Base-by-base conservation (phyloP, 2,329 filamentous ascomycete species). In the Epichloe amarillans region DNA sequence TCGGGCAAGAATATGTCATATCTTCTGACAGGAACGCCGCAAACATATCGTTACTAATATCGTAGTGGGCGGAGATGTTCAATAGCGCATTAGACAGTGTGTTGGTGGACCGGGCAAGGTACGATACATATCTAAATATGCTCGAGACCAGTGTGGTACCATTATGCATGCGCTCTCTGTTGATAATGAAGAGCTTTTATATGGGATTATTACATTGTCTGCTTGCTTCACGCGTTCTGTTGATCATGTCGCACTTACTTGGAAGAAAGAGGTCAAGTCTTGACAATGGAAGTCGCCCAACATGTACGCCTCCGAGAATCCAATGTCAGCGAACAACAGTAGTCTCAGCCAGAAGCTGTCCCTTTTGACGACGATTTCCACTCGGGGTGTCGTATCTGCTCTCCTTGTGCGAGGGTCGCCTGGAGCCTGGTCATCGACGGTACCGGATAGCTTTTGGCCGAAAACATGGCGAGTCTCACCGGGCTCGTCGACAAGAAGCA, bases 1-100 rank as follows among this genome's bases (percentile, higher is more conserved):
- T 80, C 3, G 83, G 78, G 60, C 83, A 86, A 0, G 82, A 86
- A 58, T 86, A 87, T 4, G 83, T 86, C 83, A 88, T 87, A 60
- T 87, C 84, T n/a, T 77, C 72, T 0, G 82, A 85, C 30, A 87
- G 70, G 56, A 87, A 87, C 0, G 83, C 81, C 5, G 82, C 80
- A 58, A 88, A 87, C 80, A 87, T 85, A 52, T 82, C 80, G 60
- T 88, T 88, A 56, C 79, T 82, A 54, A 87, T 84, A 58, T 88
- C 84, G 62, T 88, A 88, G 56, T 88, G 84, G 4, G 83, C 82
- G 2, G 76, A 76, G 49, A 85, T 80, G 60, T 88, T 86, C 42
- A 85, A 69, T 11, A 79, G 72, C 1, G 79, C 71, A 56, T 77
- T 79, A 1, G 72, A 72, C 12, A 80, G 62, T 6, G 75, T 80